phyloP scores from a whole-genome alignment of 2,329 filamentous ascomycete genomes.

The Colletotrichum sp. region DNA sequence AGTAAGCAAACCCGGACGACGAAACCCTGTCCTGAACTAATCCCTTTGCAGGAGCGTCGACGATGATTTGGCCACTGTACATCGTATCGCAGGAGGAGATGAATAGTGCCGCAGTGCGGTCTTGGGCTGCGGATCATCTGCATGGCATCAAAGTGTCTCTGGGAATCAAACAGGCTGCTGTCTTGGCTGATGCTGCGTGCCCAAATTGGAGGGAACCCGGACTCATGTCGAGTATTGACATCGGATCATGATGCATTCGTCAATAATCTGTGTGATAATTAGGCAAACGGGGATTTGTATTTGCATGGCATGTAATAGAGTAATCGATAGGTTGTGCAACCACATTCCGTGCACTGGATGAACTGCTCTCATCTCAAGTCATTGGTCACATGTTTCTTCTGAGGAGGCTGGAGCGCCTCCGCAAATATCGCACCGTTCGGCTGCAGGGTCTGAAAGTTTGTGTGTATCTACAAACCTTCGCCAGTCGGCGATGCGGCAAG shows the following conservation, averaged over 20 bases:
- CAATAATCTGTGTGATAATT: background rate
- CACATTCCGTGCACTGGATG: background rate
- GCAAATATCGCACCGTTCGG: background rate
- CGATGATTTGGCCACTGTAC: slow-evolving; percentile 21
- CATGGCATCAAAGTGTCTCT: slow-evolving; percentile 13
- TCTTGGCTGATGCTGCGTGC: slow-evolving; percentile 19
- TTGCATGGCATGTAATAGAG: background rate
- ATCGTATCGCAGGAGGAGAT: slow-evolving; percentile 19
- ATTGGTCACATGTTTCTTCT: background rate
- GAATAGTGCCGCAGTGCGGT: slow-evolving; percentile 10
- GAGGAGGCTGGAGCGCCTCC: background rate
- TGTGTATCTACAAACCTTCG: background rate
- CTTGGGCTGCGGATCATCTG: slow-evolving; percentile 22
- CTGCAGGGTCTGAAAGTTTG: background rate
- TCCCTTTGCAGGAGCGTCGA: background rate
- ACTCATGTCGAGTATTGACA: background rate
- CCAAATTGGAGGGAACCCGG: background rate
- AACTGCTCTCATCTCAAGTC: background rate
- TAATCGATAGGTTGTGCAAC: background rate
- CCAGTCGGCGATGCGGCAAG: background rate
- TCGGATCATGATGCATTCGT: background rate
- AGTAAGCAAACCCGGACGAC: background rate
- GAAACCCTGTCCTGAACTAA: background rate
- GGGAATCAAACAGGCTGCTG: slow-evolving; percentile 24
- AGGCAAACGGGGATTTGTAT: background rate